A percentile compares a stretch with the other conserved stretches of the same genome.
These are phyloP conservation scores for Mortierella sp. DNA, from an alignment of 371 early-diverging fungal species.

Conservation along the genomic window DNA sequence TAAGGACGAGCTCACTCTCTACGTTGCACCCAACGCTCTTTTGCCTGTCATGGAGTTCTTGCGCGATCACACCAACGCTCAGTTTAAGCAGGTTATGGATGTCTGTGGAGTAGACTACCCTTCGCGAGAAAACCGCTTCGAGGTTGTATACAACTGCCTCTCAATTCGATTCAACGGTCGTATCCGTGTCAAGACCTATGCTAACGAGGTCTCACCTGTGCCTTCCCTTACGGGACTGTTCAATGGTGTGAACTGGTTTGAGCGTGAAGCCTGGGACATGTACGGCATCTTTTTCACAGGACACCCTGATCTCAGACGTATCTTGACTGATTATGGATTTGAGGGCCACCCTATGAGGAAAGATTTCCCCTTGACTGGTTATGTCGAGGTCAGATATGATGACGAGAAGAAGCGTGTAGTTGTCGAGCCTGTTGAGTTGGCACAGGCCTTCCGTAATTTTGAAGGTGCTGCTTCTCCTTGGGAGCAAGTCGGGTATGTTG, in stretches of 20 bases:
- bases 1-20: constrained; percentile 97
- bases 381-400: constrained; percentile 95
- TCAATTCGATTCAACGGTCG: constrained; percentile 92
- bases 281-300: constrained; percentile 96
- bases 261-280: constrained; percentile 99
- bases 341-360: constrained; percentile 98
- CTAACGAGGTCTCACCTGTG: constrained; percentile 91
- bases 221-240: constrained; percentile 85
- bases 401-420: constrained; percentile 98
- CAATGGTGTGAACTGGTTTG: constrained; percentile 96
- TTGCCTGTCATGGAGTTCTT: constrained; percentile 88
- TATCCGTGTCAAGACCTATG: constrained; percentile 97
- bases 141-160: constrained; percentile 95
- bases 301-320: constrained; percentile 97
- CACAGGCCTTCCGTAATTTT: constrained; percentile 97
- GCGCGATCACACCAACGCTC: constrained; percentile 93
- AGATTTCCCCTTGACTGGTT: constrained; percentile 98
- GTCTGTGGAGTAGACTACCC: constrained; percentile 94
- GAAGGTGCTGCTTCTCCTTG: constrained; percentile 89
- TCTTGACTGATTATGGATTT: constrained; percentile 98
- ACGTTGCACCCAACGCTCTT: constrained; percentile 87
- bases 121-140: constrained; percentile 92
- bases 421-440: constrained; percentile 94
- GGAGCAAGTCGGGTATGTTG: constrained; percentile 82
- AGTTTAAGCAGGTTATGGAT: constrained; percentile 94